A percentile compares a stretch with the other conserved stretches of the same genome.
Evolutionary conservation across 768 basidiomycete genomes (phyloP).

Genomic region (Xerocomellus chrysenteron): DNA sequence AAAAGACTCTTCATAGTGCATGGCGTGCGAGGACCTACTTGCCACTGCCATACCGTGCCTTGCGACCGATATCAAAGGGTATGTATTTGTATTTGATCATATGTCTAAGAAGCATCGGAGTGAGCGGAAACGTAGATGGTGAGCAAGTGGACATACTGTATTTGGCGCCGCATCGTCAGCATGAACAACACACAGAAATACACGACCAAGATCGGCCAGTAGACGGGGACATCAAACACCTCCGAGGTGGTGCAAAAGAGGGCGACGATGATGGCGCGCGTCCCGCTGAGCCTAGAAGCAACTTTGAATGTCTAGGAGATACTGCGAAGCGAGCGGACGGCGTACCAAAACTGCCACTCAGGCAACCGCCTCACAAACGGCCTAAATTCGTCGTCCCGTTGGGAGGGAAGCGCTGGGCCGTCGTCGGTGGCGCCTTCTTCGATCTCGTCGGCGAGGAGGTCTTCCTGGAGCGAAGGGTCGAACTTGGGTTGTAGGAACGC

Average conservation of each 20-base stretch:
- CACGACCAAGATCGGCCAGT: slow-evolving; percentile 97
- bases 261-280: slow-evolving; percentile 83
- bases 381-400: slow-evolving; percentile 92
- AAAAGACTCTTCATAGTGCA: slow-evolving; percentile 5
- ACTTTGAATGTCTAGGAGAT: background rate
- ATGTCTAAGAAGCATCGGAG: slow-evolving; percentile 54
- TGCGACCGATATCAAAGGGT: slow-evolving; percentile 94
- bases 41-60: slow-evolving; percentile 75
- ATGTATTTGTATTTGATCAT: slow-evolving; percentile 99
- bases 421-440: slow-evolving; percentile 83
- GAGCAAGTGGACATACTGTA: slow-evolving; percentile 63
- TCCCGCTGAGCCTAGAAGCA: slow-evolving; percentile 78
- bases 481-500: slow-evolving; percentile 98
- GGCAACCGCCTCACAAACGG: slow-evolving; percentile 95
- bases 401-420: slow-evolving; percentile 56
- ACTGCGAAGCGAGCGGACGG: background rate
- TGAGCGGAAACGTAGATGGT: background rate
- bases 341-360: slow-evolving; percentile 95
- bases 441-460: slow-evolving; percentile 90
- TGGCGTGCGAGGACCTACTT: slow-evolving; percentile 34
- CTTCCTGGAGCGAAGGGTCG: slow-evolving; percentile 93
- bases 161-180: slow-evolving; percentile 93
- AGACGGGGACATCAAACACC: slow-evolving; percentile 93
- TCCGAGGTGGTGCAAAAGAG: slow-evolving; percentile 79
- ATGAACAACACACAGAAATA: slow-evolving; percentile 97